Evolutionary conservation across 805 yeast species (phyloP).

Genomic region (Yueomyces sp.): DNA sequence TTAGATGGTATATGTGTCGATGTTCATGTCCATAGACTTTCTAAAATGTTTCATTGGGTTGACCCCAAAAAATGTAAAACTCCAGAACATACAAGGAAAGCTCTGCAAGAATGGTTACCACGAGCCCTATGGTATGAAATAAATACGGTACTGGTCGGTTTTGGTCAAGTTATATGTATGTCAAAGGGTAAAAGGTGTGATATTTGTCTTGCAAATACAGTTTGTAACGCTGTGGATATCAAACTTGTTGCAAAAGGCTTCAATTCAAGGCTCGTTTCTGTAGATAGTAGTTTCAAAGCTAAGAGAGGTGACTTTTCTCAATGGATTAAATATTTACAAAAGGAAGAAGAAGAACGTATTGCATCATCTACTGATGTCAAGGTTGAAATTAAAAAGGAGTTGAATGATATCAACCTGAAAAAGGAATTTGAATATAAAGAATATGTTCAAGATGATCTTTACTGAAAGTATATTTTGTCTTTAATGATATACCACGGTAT

Average conservation of each 20-base stretch:
- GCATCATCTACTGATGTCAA: too few species aligned
- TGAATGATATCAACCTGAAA: too few species aligned
- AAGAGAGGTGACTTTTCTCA: conserved; percentile 32
- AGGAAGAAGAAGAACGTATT: neutral
- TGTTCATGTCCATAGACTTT: conserved; percentile 73
- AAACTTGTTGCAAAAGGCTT: conserved; percentile 24
- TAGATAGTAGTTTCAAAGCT: conserved; percentile 12
- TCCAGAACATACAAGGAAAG: conserved; percentile 65
- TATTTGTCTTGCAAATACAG: conserved; percentile 42
- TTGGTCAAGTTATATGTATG: conserved; percentile 80
- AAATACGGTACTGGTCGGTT: conserved; percentile 80
- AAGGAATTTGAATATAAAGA: too few species aligned
- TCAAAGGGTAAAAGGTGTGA: conserved; percentile 64
- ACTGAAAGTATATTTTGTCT: too few species aligned
- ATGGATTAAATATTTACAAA: conserved; percentile 20
- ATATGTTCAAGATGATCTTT: too few species aligned
- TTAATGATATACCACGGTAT: too few species aligned
- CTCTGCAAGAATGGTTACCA: conserved; percentile 65
- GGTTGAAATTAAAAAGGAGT: too few species aligned
- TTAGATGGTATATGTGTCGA: conserved; percentile 89
- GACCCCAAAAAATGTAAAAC: conserved; percentile 30
- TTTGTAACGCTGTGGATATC: conserved; percentile 48
- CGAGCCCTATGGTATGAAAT: conserved; percentile 66
- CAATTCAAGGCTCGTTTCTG: conserved; percentile 8
- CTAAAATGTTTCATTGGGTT: conserved; percentile 76